These are phyloP conservation scores for Phytophthora podocarpi DNA, from an alignment of 352 stramenopile species.

Conservation along the genomic window DNA sequence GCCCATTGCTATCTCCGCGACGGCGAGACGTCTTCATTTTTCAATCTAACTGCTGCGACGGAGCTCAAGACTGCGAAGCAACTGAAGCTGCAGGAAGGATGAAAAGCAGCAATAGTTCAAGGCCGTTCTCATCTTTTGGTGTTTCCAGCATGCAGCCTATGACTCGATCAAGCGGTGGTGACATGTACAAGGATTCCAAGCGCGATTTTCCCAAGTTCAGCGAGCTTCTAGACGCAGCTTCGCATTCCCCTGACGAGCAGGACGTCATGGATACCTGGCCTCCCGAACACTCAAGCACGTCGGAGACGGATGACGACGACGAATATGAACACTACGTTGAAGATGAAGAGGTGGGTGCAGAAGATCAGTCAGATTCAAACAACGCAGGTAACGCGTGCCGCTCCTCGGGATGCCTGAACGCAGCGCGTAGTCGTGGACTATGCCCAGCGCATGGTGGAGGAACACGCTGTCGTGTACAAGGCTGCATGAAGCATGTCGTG, in stretches of 20 bases:
- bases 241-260: slow-evolving; percentile 14
- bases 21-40: slow-evolving; percentile 14
- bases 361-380: slow-evolving; percentile 3
- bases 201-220: slow-evolving; percentile 25
- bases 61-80: slow-evolving; percentile 7
- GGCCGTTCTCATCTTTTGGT: background rate
- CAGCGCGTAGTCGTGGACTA: slow-evolving; percentile 59
- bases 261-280: slow-evolving; percentile 10
- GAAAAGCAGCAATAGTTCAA: slow-evolving; percentile 4
- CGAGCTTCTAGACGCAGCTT: slow-evolving; percentile 29
- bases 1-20: slow-evolving; percentile 8
- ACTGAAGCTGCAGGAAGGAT: slow-evolving; percentile 3
- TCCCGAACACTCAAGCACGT: slow-evolving; percentile 19
- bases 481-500: slow-evolving; percentile 73
- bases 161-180: background rate
- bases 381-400: slow-evolving; percentile 10
- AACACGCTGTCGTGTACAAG: slow-evolving; percentile 53
- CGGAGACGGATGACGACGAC: slow-evolving; percentile 35
- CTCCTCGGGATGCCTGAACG: slow-evolving; percentile 39
- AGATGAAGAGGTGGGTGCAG: slow-evolving; percentile 18
- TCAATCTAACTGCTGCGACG: slow-evolving; percentile 10
- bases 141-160: background rate
- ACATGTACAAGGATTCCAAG: slow-evolving; percentile 5
- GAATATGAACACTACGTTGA: slow-evolving; percentile 10
- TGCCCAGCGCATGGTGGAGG: slow-evolving; percentile 65